These are phyloP conservation scores for Diospyros kaki DNA, from an alignment of 148 eudicot species.

Conservation along the genomic window DNA sequence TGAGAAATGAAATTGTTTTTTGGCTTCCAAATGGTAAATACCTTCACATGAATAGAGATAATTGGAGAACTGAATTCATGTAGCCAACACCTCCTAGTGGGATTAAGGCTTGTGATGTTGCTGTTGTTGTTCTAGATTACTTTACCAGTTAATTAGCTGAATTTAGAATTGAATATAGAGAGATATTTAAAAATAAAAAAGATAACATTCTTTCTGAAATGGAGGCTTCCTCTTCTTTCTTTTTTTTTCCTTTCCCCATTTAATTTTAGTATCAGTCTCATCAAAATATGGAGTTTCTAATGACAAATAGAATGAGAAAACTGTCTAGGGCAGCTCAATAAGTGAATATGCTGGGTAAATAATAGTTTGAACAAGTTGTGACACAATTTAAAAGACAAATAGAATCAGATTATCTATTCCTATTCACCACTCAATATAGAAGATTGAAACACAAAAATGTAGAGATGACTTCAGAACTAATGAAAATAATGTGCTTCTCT, in stretches of 20 bases:
- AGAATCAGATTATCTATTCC: neutral
- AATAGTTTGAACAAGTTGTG: slow-evolving; percentile 2
- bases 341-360: neutral
- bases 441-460: neutral
- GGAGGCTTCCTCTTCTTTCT: neutral
- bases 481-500: neutral
- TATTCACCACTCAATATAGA: neutral
- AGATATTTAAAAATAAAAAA: neutral
- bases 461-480: neutral
- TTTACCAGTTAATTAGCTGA: neutral
- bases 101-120: too few species aligned
- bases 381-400: neutral
- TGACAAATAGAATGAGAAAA: neutral
- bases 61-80: too few species aligned
- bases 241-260: neutral
- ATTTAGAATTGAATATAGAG: neutral
- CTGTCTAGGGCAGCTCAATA: neutral
- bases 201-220: too few species aligned
- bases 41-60: too few species aligned
- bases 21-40: too few species aligned
- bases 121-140: neutral
- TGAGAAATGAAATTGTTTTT: too few species aligned
- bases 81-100: too few species aligned
- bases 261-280: neutral
- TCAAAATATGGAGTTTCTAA: neutral